phyloP scores from a whole-genome alignment of 148 eudicot species.

The Beta vulgaris region DNA sequence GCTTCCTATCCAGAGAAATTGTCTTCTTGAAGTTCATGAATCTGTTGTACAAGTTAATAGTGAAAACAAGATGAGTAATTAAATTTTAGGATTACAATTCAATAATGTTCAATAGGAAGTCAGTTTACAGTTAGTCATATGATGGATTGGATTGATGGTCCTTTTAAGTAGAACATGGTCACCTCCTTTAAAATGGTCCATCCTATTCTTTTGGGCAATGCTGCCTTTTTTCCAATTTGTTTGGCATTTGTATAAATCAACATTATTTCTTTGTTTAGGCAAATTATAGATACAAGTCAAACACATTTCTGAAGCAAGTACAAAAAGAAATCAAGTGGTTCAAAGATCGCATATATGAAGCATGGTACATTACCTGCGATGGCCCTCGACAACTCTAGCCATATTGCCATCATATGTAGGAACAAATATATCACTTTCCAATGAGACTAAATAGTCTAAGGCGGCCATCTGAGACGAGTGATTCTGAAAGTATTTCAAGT shows the following conservation, averaged over 20 bases:
- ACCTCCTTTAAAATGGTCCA: not conserved
- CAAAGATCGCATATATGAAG: not conserved
- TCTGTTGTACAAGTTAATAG: too few species aligned
- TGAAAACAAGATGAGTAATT: too few species aligned
- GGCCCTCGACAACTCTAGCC: conserved; percentile 87
- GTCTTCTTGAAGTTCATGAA: conserved; percentile 44
- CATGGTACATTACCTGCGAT: conserved; percentile 51
- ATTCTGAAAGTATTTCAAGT: conserved; percentile 59
- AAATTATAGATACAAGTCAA: not conserved
- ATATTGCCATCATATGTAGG: conserved; percentile 84
- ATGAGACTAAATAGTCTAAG: conserved; percentile 62
- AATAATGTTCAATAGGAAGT: too few species aligned
- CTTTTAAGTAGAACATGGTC: not conserved
- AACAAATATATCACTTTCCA: conserved; percentile 73
- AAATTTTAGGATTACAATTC: not conserved
- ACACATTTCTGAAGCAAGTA: not conserved
- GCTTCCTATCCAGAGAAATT: conserved; percentile 44
- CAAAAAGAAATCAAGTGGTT: not conserved
- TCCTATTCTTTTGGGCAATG: not conserved
- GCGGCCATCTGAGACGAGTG: conserved; percentile 86
- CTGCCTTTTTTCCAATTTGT: not conserved
- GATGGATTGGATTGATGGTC: too few species aligned
- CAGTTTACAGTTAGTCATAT: too few species aligned
- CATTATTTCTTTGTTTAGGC: not conserved
- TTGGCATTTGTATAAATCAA: not conserved